These are phyloP conservation scores for Didymella arachidicola DNA, from an alignment of 2,329 filamentous ascomycete genomes.

Conservation along the genomic window DNA sequence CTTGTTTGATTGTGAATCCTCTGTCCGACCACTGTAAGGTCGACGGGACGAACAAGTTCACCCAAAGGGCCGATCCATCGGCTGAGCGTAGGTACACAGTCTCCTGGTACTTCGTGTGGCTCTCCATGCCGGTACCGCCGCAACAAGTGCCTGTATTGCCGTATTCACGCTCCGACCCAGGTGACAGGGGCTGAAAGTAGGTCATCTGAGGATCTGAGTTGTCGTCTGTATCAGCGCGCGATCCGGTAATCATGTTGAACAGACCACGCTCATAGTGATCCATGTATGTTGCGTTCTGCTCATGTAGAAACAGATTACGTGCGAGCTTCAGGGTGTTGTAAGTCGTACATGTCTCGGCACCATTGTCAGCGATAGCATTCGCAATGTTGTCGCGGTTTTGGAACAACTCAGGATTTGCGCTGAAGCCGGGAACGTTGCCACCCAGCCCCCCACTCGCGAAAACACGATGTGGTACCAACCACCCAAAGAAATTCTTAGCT, in stretches of 20 bases:
- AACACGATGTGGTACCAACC: slow-evolving; percentile 8
- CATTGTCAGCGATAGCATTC: slow-evolving; percentile 7
- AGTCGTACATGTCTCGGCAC: slow-evolving; percentile 10
- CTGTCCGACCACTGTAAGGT: neutral
- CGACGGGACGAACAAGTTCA: slow-evolving; percentile 7
- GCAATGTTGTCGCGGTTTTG: slow-evolving; percentile 13
- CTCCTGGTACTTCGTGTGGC: slow-evolving; percentile 14
- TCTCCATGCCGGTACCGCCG: slow-evolving; percentile 11
- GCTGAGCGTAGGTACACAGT: slow-evolving; percentile 8
- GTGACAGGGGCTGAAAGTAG: slow-evolving; percentile 6
- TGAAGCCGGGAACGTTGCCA: slow-evolving; percentile 8
- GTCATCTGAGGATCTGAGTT: slow-evolving; percentile 6
- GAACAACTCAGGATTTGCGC: slow-evolving; percentile 7
- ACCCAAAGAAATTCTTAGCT: slow-evolving; percentile 9
- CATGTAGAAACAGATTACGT: slow-evolving; percentile 9
- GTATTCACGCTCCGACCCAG: slow-evolving; percentile 1
- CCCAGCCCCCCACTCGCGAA: slow-evolving; percentile 4
- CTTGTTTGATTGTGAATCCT: slow-evolving; percentile 1
- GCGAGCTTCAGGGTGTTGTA: slow-evolving; percentile 13
- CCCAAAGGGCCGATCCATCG: neutral
- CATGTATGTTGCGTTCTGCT: slow-evolving; percentile 13
- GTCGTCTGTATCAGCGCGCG: slow-evolving; percentile 8
- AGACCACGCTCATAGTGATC: slow-evolving; percentile 10
- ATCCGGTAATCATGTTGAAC: slow-evolving; percentile 11
- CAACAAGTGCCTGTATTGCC: slow-evolving; percentile 8